These are phyloP conservation scores for Malus fusca DNA, from an alignment of 306 rosid species.

Conservation along the genomic window DNA sequence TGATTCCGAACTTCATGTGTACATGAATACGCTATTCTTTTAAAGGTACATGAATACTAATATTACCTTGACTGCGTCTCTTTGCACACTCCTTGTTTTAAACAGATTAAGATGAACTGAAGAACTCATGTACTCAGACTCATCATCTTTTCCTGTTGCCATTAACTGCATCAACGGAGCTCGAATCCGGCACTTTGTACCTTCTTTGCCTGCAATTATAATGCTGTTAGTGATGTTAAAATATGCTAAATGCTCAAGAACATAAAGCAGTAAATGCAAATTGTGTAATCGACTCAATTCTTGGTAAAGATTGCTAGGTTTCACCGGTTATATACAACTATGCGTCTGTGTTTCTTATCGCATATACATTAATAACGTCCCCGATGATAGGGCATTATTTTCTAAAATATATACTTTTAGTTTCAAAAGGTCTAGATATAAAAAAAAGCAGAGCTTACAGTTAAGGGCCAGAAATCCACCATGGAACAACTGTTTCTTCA, in stretches of 20 bases:
- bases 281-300: too few species aligned
- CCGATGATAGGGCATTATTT: too few species aligned
- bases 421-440: background rate
- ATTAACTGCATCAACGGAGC: conserved; percentile 8
- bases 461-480: conserved; percentile 22
- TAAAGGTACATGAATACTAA: background rate
- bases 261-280: too few species aligned
- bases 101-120: conserved; percentile 22
- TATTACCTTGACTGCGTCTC: conserved; percentile 35
- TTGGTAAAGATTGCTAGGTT: too few species aligned
- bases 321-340: too few species aligned
- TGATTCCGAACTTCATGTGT: background rate
- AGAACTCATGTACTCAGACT: conserved; percentile 16
- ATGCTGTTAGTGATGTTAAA: background rate
- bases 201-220: conserved; percentile 24
- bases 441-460: conserved; percentile 31
- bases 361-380: too few species aligned
- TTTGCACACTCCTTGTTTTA: background rate
- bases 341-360: too few species aligned
- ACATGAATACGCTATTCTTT: background rate
- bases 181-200: conserved; percentile 8
- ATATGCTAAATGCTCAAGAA: background rate
- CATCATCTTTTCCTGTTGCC: background rate
- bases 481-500: conserved; percentile 39
- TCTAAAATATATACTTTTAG: too few species aligned